A percentile compares a stretch with the other conserved stretches of the same genome.
Evolutionary conservation across 1,284 basidiomycete genomes (phyloP).

Genomic region (Porogramme epimiltina): DNA sequence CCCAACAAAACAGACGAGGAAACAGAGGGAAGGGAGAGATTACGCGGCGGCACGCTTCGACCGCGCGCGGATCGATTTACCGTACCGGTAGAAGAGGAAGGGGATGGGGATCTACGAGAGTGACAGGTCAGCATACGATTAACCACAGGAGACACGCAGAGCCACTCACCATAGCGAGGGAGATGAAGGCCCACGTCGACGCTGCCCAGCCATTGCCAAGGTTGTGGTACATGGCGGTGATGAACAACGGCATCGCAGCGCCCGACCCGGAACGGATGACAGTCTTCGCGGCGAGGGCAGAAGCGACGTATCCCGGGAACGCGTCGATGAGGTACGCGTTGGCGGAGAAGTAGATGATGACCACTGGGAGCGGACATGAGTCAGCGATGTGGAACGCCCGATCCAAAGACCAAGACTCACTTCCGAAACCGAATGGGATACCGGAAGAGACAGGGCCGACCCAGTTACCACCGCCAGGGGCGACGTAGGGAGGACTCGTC

Average conservation of each 20-base stretch:
- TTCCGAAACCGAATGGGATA: slow-evolving; percentile 52
- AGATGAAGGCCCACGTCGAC: slow-evolving; percentile 42
- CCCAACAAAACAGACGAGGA: neutral
- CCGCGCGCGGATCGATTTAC: slow-evolving; percentile 16
- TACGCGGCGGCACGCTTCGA: slow-evolving; percentile 20
- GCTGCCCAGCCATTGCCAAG: slow-evolving; percentile 56
- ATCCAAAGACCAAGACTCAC: slow-evolving; percentile 17
- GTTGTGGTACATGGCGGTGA: slow-evolving; percentile 46
- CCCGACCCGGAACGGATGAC: slow-evolving; percentile 65
- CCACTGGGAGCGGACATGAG: slow-evolving; percentile 18
- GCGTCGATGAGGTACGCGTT: slow-evolving; percentile 64
- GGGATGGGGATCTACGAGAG: slow-evolving; percentile 19
- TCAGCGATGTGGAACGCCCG: neutral
- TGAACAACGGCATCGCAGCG: slow-evolving; percentile 74
- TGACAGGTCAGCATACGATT: neutral
- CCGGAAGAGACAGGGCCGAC: slow-evolving; percentile 48
- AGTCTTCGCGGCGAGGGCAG: slow-evolving; percentile 74
- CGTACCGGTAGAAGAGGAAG: slow-evolving; percentile 23
- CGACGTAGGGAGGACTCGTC: slow-evolving; percentile 33
- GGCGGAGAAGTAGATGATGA: slow-evolving; percentile 29
- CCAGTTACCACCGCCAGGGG: slow-evolving; percentile 38
- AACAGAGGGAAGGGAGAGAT: neutral
- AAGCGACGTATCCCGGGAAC: slow-evolving; percentile 66
- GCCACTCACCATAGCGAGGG: slow-evolving; percentile 35
- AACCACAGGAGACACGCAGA: slow-evolving; percentile 4